These are phyloP conservation scores for Cardamine occulta DNA, from an alignment of 345 rosid species.

Conservation along the genomic window DNA sequence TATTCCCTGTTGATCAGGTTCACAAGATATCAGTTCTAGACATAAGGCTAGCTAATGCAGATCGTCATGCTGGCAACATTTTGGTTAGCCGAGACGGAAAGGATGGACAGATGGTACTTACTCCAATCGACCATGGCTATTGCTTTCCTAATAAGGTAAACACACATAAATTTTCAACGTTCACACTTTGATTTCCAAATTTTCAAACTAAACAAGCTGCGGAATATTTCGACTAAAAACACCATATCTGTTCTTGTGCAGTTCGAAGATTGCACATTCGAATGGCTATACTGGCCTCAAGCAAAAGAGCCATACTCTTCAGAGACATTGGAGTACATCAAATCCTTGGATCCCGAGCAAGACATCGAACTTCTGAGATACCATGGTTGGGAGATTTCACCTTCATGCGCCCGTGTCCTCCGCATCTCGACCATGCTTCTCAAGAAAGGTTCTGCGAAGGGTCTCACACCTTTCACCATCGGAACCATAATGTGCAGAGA, in stretches of 20 bases:
- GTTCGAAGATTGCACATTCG: slow-evolving; percentile 95
- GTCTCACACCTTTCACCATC: slow-evolving; percentile 67
- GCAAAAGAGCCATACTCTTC: slow-evolving; percentile 67
- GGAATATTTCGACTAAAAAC: neutral
- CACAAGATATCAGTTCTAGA: slow-evolving; percentile 90
- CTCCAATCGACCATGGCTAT: slow-evolving; percentile 91
- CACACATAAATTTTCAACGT: neutral
- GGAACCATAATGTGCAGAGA: slow-evolving; percentile 86
- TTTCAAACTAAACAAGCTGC: neutral
- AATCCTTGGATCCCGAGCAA: slow-evolving; percentile 60
- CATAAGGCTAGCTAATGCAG: slow-evolving; percentile 94
- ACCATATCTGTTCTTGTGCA: slow-evolving; percentile 32
- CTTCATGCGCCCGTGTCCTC: slow-evolving; percentile 53
- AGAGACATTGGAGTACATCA: slow-evolving; percentile 61
- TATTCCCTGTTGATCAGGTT: slow-evolving; percentile 75
- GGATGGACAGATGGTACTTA: slow-evolving; percentile 54
- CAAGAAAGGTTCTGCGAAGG: slow-evolving; percentile 74
- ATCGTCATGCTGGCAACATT: slow-evolving; percentile 91
- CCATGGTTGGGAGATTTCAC: slow-evolving; percentile 77
- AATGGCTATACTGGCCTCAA: slow-evolving; percentile 97
- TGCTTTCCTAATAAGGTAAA: slow-evolving; percentile 79
- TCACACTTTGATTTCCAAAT: neutral
- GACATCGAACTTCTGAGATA: slow-evolving; percentile 67
- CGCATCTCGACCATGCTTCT: slow-evolving; percentile 80
- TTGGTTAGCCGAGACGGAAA: slow-evolving; percentile 60